These are phyloP conservation scores for Isatis tinctoria DNA, from an alignment of 345 rosid genomes.

Conservation along the genomic window DNA sequence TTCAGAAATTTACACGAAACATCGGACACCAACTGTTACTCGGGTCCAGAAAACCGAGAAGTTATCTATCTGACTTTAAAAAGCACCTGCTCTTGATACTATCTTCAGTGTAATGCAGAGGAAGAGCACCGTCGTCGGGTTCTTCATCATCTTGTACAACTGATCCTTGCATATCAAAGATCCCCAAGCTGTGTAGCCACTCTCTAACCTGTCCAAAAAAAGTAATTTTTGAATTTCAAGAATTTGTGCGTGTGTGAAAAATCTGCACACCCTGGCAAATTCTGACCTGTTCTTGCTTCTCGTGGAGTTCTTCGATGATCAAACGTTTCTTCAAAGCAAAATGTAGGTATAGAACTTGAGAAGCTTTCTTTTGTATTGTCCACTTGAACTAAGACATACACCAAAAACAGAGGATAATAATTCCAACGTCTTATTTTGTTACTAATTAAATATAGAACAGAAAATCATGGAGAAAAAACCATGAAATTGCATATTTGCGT, in stretches of 20 bases:
- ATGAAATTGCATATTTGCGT: not conserved
- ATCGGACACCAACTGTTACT: too few relatives aligned
- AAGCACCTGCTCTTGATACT: conserved; percentile 64
- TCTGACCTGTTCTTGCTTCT: conserved; percentile 81
- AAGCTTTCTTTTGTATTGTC: conserved; percentile 81
- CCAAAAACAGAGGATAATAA: conserved; percentile 24
- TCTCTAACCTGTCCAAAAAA: conserved; percentile 64
- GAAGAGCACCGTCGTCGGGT: conserved; percentile 86
- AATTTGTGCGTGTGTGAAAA: not conserved
- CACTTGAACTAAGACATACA: conserved; percentile 73
- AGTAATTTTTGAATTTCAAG: not conserved
- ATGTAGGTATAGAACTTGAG: conserved; percentile 84
- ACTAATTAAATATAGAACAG: not conserved
- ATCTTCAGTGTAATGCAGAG: conserved; percentile 53
- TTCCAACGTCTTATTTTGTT: not conserved
- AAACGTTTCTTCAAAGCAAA: conserved; percentile 81
- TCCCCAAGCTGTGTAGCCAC: conserved; percentile 86
- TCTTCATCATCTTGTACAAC: conserved; percentile 85
- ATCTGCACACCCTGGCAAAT: not conserved
- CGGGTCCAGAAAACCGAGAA: too few relatives aligned
- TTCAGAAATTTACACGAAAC: too few relatives aligned
- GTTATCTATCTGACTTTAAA: too few relatives aligned
- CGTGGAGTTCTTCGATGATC: conserved; percentile 73
- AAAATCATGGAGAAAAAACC: not conserved
- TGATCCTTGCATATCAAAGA: conserved; percentile 55